Percentiles rank a stretch among this genome's conserved stretches.
Conservation (phyloP, 352 stramenopile genomes). For the Globisporangium middletonii region DNA sequence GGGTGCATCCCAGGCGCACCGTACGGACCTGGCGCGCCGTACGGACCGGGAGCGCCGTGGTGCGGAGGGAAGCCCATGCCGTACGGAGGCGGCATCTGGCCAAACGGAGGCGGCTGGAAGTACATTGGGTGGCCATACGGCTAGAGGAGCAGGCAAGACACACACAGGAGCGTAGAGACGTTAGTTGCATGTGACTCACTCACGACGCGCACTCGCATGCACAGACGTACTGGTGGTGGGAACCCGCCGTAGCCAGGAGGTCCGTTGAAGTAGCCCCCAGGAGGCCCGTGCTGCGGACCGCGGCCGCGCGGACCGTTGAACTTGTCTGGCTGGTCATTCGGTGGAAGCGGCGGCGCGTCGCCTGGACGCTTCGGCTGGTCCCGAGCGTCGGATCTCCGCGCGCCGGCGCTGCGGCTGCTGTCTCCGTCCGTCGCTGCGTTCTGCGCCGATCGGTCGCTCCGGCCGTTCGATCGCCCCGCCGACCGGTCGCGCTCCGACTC, state of each 20-base stretch:
- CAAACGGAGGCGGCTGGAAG: conserved; percentile 65
- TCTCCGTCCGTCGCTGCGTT: conserved; percentile 16
- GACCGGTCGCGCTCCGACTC: conserved; percentile 7
- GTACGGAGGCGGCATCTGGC: conserved; percentile 61
- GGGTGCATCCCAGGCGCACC: conserved; percentile 1
- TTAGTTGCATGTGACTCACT: no score
- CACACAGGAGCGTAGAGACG: neutral
- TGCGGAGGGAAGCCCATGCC: conserved; percentile 68
- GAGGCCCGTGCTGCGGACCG: conserved; percentile 7
- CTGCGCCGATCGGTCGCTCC: conserved; percentile 5
- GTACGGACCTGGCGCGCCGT: conserved; percentile 10
- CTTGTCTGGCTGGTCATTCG: conserved; percentile 23
- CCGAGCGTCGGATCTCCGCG: conserved; percentile 20
- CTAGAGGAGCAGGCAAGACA: conserved; percentile 16
- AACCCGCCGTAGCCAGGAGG: conserved; percentile 62
- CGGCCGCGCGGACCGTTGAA: conserved; percentile 14
- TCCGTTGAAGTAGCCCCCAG: conserved; percentile 44
- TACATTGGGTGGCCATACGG: conserved; percentile 63
- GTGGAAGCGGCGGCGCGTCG: conserved; percentile 20
- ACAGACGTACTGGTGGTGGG: conserved; percentile 40
- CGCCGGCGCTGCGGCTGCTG: conserved; percentile 12
- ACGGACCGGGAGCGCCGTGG: conserved; percentile 16
- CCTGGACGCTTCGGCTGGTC: conserved; percentile 4
- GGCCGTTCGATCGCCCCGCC: conserved; percentile 1
- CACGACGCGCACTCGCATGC: neutral